Evolutionary conservation across 2,329 filamentous ascomycete species (phyloP), one percentile per base, ranked within the genome.

Genomic region (Apiospora phragmitis): DNA sequence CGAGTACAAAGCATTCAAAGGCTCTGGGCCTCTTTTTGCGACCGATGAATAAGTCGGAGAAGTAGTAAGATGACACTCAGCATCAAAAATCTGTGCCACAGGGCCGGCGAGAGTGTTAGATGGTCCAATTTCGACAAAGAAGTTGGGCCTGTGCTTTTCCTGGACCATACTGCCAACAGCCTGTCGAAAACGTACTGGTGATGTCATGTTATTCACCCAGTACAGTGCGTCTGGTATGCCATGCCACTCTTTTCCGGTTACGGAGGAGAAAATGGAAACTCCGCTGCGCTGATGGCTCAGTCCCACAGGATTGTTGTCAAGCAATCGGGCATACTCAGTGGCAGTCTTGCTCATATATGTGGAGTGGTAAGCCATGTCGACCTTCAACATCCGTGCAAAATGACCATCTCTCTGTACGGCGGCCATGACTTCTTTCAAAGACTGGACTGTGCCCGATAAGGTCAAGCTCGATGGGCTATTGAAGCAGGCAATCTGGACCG

Each of bases 171-270:
- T 71, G 24, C 38, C 49, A 6, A 70, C 4, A 0, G 77, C 75
- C 49, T 75, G n/a, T n/a, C 26, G 6, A 43, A 80, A 80, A 0
- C 68, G 72, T 1, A 80, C 79, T 0, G 77, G 72, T 0, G 75
- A 77, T 0, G 76, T 69, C 76, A 80, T 77, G 69, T 80, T 80
- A 0, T n/a, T 51, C 51, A 73, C 75, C 79, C 78, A 80, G 65
- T 80, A 80, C 0, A 42, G 0, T 0, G 72, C 68, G 51, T 73
- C 68, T 1, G 70, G 26, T 14, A 43, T 16, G 1, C n/a, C 7
- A 7, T 8, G 29, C 18, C 35, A 26, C 16, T 45, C n/a, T 7
- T 24, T 8, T 3, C 51, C 72, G 3, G 62, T 71, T 4, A 76
- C 74, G 0, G 73, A 73, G 0, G 73, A 74, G 59, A 72, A 74